Evolutionary conservation across 345 rosid species (phyloP).

Genomic region (Moringa oleifera): DNA sequence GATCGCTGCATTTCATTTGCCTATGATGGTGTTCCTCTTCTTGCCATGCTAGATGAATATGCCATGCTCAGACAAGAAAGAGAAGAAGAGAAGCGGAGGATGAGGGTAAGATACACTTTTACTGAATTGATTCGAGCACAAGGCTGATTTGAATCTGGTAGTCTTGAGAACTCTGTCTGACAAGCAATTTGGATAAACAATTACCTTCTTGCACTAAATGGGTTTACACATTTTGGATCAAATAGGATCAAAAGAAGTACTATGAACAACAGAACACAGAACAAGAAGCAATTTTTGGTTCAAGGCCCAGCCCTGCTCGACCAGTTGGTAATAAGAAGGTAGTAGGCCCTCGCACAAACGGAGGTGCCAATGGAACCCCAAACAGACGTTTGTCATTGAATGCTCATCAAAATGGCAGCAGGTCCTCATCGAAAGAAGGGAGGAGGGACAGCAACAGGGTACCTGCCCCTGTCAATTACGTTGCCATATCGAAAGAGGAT

Average conservation of each 20-base stretch:
- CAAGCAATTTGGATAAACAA: neutral
- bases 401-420: slow-evolving; percentile 68
- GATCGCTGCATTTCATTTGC: slow-evolving; percentile 53
- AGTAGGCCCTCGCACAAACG: slow-evolving; percentile 71
- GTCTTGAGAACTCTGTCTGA: neutral
- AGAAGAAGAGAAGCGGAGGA: slow-evolving; percentile 86
- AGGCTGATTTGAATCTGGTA: neutral
- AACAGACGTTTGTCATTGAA: slow-evolving; percentile 75
- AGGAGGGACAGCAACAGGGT: slow-evolving; percentile 62
- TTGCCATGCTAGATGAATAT: slow-evolving; percentile 94
- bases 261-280: slow-evolving; percentile 76
- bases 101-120: slow-evolving; percentile 45
- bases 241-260: slow-evolving; percentile 79
- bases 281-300: slow-evolving; percentile 57
- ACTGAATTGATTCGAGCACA: neutral
- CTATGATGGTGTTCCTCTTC: slow-evolving; percentile 90
- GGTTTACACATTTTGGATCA: neutral
- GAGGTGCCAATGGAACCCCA: slow-evolving; percentile 75
- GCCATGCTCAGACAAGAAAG: slow-evolving; percentile 89
- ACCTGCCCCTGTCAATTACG: slow-evolving; percentile 59
- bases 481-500: slow-evolving; percentile 68
- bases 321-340: slow-evolving; percentile 59
- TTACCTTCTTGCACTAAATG: neutral
- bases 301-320: slow-evolving; percentile 85
- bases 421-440: slow-evolving; percentile 59